Evolutionary conservation across 2,329 filamentous ascomycete species (phyloP).

Genomic region (Claviceps quebecensis): DNA sequence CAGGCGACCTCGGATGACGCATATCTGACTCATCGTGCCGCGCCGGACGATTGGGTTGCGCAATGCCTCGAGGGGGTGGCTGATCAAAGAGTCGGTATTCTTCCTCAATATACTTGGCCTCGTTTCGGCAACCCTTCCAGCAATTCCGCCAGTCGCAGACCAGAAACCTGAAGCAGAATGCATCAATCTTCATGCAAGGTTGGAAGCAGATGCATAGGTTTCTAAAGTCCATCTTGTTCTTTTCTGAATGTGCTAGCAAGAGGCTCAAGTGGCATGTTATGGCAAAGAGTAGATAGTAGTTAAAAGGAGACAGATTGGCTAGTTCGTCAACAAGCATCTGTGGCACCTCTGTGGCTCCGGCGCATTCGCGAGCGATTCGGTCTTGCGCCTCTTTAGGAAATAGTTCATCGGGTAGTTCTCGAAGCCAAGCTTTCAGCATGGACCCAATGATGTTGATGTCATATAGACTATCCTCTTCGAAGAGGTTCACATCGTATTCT

Average conservation of each 20-base stretch:
- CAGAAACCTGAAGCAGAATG: constrained; percentile 87
- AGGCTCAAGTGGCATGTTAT: constrained; percentile 93
- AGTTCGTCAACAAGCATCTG: constrained; percentile 81
- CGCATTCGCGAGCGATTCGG: constrained; percentile 65
- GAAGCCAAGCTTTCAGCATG: constrained; percentile 91
- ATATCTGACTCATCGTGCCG: constrained; percentile 9
- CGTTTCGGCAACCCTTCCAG: constrained; percentile 91
- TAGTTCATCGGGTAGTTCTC: constrained; percentile 85
- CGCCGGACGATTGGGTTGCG: constrained; percentile 19
- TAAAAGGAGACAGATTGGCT: constrained; percentile 87
- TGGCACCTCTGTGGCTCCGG: constrained; percentile 65
- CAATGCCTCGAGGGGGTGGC: constrained; percentile 37
- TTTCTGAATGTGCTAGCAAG: constrained; percentile 77
- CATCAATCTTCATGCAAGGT: constrained; percentile 91
- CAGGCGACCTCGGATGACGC: constrained; percentile 41
- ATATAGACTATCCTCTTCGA: constrained; percentile 75
- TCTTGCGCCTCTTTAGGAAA: constrained; percentile 77
- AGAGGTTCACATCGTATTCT: constrained; percentile 83
- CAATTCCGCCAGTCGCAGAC: constrained; percentile 93
- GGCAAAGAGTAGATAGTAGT: constrained; percentile 94
- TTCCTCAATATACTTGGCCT: constrained; percentile 62
- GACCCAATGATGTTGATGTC: constrained; percentile 95
- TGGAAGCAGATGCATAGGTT: constrained; percentile 96
- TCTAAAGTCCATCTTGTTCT: constrained; percentile 97
- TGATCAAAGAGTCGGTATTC: constrained; percentile 49